Conservation (phyloP, 148 eudicot species). For the Cornus suecica region DNA sequence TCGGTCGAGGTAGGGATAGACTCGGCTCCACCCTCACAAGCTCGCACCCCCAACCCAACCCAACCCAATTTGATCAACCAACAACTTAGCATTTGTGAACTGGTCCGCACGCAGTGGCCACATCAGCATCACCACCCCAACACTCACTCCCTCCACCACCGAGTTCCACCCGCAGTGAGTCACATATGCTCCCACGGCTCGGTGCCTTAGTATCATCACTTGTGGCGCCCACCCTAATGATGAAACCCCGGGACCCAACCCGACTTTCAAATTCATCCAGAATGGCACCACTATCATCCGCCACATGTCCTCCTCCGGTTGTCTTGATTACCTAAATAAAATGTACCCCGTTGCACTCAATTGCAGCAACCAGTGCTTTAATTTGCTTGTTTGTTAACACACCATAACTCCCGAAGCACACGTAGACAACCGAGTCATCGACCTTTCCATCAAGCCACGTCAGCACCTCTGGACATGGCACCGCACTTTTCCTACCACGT, state of each 20-base stretch:
- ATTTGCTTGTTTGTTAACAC: constrained; percentile 35
- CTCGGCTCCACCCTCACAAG: constrained; percentile 32
- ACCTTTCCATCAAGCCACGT: constrained; percentile 54
- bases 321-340: constrained; percentile 54
- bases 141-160: constrained; percentile 52
- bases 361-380: constrained; percentile 45
- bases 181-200: constrained; percentile 59
- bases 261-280: constrained; percentile 34
- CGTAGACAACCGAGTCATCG: constrained; percentile 52
- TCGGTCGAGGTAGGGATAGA: constrained; percentile 46
- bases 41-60: constrained; percentile 35
- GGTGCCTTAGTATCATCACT: constrained; percentile 49
- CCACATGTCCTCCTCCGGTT: constrained; percentile 11
- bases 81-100: constrained; percentile 37
- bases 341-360: constrained; percentile 42
- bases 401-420: constrained; percentile 66
- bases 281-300: constrained; percentile 3
- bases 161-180: constrained; percentile 92
- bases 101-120: constrained; percentile 84
- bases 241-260: constrained; percentile 36
- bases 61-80: constrained; percentile 48
- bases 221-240: constrained; percentile 74
- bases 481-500: not conserved
- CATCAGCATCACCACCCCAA: constrained; percentile 53
- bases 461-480: constrained; percentile 17